Percentiles rank a stretch among this genome's conserved stretches.
These are phyloP conservation scores for Blastocladiella britannica DNA, from an alignment of 192 early-diverging fungal species.

Conservation along the genomic window DNA sequence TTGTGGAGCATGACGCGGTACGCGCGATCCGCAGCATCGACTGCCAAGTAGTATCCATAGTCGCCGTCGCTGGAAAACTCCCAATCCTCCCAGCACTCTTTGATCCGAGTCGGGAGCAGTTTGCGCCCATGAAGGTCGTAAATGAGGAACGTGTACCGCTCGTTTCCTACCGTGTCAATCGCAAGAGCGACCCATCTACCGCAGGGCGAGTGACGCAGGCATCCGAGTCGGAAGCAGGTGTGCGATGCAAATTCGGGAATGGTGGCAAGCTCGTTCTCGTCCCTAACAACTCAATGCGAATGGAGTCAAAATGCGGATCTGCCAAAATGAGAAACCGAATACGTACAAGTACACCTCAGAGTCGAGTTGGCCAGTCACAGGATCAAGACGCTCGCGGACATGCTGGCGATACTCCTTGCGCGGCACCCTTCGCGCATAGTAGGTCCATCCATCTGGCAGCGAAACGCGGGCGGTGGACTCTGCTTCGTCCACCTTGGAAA, in stretches of 20 bases:
- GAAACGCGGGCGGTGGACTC: slow-evolving; percentile 23
- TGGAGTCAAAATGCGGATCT: too few relatives aligned
- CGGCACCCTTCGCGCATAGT: slow-evolving; percentile 28
- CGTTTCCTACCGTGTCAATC: slow-evolving; percentile 26
- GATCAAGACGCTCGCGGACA: slow-evolving; percentile 4
- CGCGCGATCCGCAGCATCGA: slow-evolving; percentile 28
- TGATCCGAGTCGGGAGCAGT: slow-evolving; percentile 19
- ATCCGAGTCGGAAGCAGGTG: slow-evolving; percentile 32
- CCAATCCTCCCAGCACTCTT: slow-evolving; percentile 26
- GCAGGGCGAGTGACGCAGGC: slow-evolving; percentile 31
- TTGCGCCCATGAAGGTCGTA: slow-evolving; percentile 20
- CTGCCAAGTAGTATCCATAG: slow-evolving; percentile 23
- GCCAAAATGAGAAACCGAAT: too few relatives aligned
- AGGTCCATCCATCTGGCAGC: slow-evolving; percentile 28
- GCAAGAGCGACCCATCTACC: slow-evolving; percentile 29
- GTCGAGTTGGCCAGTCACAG: background rate
- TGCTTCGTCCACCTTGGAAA: slow-evolving; percentile 29
- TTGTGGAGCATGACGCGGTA: slow-evolving; percentile 25
- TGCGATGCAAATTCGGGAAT: slow-evolving; percentile 22
- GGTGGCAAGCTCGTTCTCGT: slow-evolving; percentile 30
- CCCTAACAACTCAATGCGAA: too few relatives aligned
- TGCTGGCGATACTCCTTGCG: slow-evolving; percentile 12
- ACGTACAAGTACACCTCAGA: slow-evolving; percentile 11
- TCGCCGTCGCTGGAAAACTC: slow-evolving; percentile 31
- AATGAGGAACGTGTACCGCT: slow-evolving; percentile 26